Base-by-base conservation (phyloP, 75 land plant genomes). In the Isoetes taiwanensis region DNA sequence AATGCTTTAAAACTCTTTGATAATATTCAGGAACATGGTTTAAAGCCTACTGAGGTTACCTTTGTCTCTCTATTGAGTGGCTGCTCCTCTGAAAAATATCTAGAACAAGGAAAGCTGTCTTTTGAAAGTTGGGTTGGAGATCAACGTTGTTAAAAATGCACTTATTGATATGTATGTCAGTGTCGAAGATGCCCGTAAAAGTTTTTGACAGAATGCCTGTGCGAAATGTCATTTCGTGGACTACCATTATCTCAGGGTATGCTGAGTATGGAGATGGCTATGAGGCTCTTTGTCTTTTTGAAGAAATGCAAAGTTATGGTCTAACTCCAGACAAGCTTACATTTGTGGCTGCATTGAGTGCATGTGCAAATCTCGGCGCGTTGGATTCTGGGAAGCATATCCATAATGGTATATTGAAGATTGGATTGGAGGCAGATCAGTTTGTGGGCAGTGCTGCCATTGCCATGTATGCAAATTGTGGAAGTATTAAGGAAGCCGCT, bases 281-380 rank as follows among this genome's bases (percentile, higher is more conserved):
- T 17, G 64, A 54, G 52, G 64, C 64, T 1, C 16, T 62, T n/a
- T n/a, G n/a, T n/a, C 16, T 52, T 11, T 62, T 62, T 52, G 58
- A 62, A 48, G 33, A 52, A 31, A 62, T 62, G 64, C 32, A 52
- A 32, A 19, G 27, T 30, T 28, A 29, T 1, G 64, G 64, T 19
- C 30, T 62, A 26, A 30, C 56, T 50, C 64, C 64, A 32, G 55
- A 62, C 27, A 52, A 20, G 25, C 34, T 62, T 16, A 53, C 64
- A 11, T 62, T 62, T 32, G 32, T 48, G 1, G 32, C 31, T 62
- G 64, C 52, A 0, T 38, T 62, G 26, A 48, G 24, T 52, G 64
- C 64, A 17, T 62, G 64, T 48, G 32, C 56, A 23, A 54, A 62
- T 32, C 26, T 28, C 23, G 64, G 64, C 17, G 12, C 33, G 20